Evolutionary conservation across 2,329 filamentous ascomycete species (phyloP), one percentile per base, ranked within the genome.

Genomic region (Colletotrichum plurivorum): DNA sequence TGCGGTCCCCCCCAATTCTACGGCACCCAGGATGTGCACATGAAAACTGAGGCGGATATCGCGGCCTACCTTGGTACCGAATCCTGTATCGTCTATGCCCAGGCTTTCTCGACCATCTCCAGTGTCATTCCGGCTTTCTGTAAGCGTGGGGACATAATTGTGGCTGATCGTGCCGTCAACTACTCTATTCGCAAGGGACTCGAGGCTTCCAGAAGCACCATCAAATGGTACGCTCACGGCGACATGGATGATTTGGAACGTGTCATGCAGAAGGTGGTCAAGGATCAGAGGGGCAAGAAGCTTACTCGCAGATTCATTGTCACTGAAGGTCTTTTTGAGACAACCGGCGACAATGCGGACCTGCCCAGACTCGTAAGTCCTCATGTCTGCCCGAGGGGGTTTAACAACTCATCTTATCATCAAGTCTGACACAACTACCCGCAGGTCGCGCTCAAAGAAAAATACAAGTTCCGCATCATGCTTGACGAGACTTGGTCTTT

Each of bases 401-500:
- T 4, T 27, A 41, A 49, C 52, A 18, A 6, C 48, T 70, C 18
- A 54, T 63, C 12, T 6, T 8, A 16, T 43, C 2, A 43, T 1
- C 18, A 13, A 66, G 69, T 49, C 71, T 70, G 63, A 71, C 36
- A 22, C 36, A 65, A 36, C 8, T 13, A 18, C 56, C 4, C 41
- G 27, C 41, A 70, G 67, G 64, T 98, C 72, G 95, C 97, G 78
- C 87, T 99, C 74, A 98, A 98, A 82, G 90, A 95, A 74, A 93
- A 93, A 79, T 98, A 98, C 88, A 99, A 98, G 84, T 99, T 98
- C 85, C 94, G 96, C 75, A 89, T 99, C 65, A 97, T 98, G 73
- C 90, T 99, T 45, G 96, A 99, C 79, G 96, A 99, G 84, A 97
- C 95, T 1, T 97, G 94, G 92, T 98, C 95, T 1, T 99, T 98